These are phyloP conservation scores for Malassezia sympodialis DNA, from an alignment of 1,284 basidiomycete genomes.

Conservation along the genomic window DNA sequence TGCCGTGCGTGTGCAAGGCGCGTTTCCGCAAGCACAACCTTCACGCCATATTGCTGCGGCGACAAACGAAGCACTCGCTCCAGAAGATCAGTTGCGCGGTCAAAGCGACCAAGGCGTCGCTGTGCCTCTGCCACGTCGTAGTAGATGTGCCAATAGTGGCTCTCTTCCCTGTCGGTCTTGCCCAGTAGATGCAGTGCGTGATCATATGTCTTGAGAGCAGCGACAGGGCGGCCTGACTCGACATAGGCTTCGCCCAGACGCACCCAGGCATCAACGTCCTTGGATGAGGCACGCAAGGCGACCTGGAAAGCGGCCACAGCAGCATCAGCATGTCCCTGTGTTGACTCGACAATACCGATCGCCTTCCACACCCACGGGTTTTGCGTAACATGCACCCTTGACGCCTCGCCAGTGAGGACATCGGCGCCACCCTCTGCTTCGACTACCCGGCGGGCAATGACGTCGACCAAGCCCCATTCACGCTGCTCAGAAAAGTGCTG, in stretches of 20 bases:
- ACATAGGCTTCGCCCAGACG: conserved; percentile 85
- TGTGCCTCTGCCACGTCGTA: conserved; percentile 81
- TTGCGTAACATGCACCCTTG: conserved; percentile 52
- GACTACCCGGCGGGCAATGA: conserved; percentile 79
- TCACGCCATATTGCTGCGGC: conserved; percentile 59
- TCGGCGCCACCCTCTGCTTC: conserved; percentile 56
- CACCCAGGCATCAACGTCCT: conserved; percentile 73
- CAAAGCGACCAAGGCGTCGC: conserved; percentile 64
- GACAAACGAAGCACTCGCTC: conserved; percentile 56
- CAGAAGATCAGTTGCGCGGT: conserved; percentile 64
- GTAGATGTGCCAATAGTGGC: conserved; percentile 61
- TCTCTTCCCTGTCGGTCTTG: conserved; percentile 48
- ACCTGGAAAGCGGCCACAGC: conserved; percentile 83
- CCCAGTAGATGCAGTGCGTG: conserved; percentile 55
- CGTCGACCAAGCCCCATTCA: conserved; percentile 92
- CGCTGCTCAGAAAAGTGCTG: conserved; percentile 81
- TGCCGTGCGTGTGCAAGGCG: conserved; percentile 62
- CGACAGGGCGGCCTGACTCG: conserved; percentile 73
- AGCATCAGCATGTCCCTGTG: conserved; percentile 61
- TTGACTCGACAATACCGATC: conserved; percentile 76
- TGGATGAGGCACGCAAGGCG: conserved; percentile 67
- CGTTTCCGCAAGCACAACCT: conserved; percentile 65
- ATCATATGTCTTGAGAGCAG: conserved; percentile 75
- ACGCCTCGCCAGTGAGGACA: conserved; percentile 16
- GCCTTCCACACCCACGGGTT: conserved; percentile 98